These are phyloP conservation scores for Acidomyces sp. DNA, from an alignment of 495 filamentous ascomycete species.

Conservation along the genomic window DNA sequence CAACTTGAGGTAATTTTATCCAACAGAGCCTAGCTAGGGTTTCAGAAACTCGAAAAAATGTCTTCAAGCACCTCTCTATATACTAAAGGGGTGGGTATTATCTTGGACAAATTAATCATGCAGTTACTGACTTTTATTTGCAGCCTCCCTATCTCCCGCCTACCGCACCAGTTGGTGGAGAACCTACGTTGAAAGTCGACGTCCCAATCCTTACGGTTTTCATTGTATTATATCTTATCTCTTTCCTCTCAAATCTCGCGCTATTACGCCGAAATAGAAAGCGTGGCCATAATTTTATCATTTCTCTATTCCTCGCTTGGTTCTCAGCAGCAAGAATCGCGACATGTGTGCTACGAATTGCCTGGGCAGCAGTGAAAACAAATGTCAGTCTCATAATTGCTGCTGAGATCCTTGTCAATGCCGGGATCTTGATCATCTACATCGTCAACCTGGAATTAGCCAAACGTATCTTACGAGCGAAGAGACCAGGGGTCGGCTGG, in stretches of 20 bases:
- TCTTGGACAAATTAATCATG: neutral
- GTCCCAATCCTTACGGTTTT: slow-evolving; percentile 54
- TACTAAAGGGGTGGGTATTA: neutral
- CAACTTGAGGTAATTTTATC: no score
- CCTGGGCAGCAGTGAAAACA: slow-evolving; percentile 37
- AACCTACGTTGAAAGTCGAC: slow-evolving; percentile 44
- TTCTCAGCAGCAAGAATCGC: slow-evolving; percentile 64
- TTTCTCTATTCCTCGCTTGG: slow-evolving; percentile 20
- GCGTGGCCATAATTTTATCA: slow-evolving; percentile 54
- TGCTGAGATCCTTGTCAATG: slow-evolving; percentile 40
- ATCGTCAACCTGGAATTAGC: slow-evolving; percentile 27
- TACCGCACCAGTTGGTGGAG: slow-evolving; percentile 44
- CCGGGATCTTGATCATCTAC: slow-evolving; percentile 26
- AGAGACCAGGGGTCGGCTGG: slow-evolving; percentile 24
- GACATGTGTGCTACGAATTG: slow-evolving; percentile 52
- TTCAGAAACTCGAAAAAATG: neutral
- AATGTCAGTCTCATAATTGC: slow-evolving; percentile 51
- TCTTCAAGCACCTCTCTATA: neutral
- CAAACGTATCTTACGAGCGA: slow-evolving; percentile 25
- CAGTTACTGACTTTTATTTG: slow-evolving; percentile 1
- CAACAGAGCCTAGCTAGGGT: no score
- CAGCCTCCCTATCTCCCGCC: slow-evolving; percentile 31
- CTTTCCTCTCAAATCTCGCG: slow-evolving; percentile 49
- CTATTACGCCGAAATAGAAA: slow-evolving; percentile 48
- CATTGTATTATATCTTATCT: slow-evolving; percentile 46